Evolutionary conservation across 805 yeast genomes (phyloP).

Genomic region (Cyberlindnera saturnus): DNA sequence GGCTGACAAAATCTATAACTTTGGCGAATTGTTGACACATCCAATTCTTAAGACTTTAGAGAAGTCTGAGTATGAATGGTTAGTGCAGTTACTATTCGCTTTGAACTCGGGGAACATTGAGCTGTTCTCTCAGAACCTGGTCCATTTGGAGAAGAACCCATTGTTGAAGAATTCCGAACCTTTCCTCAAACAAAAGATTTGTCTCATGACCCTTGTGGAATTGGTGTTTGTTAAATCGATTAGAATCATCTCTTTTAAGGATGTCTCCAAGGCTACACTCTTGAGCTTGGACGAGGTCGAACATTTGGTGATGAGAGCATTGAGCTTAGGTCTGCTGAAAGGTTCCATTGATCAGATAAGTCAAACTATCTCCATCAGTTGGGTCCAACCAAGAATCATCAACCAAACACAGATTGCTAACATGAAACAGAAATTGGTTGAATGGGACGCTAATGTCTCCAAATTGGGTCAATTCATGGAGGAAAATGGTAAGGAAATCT

Average conservation of each 20-base stretch:
- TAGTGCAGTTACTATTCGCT: conserved; percentile 60
- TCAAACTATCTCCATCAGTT: conserved; percentile 69
- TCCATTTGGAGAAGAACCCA: conserved; percentile 41
- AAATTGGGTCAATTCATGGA: conserved; percentile 58
- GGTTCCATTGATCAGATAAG: conserved; percentile 91
- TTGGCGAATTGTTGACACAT: conserved; percentile 90
- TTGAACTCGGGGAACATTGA: conserved; percentile 75
- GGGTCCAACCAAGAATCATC: conserved; percentile 96
- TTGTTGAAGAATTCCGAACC: conserved; percentile 50
- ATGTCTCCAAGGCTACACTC: conserved; percentile 68
- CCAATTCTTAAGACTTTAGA: conserved; percentile 59
- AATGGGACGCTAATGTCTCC: conserved; percentile 76
- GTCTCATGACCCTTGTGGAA: conserved; percentile 88
- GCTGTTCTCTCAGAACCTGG: conserved; percentile 49
- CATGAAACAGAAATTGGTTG: conserved; percentile 65
- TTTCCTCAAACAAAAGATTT: conserved; percentile 82
- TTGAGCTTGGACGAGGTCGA: conserved; percentile 67
- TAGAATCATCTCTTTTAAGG: conserved; percentile 66
- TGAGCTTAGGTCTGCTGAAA: conserved; percentile 73
- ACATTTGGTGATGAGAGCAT: conserved; percentile 84
- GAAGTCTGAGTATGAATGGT: conserved; percentile 54
- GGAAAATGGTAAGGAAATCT: conserved; percentile 53
- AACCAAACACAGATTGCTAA: conserved; percentile 70
- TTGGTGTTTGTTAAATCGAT: conserved; percentile 74
- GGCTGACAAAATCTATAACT: conserved; percentile 90